Percentiles rank a stretch among this genome's conserved stretches.
phyloP scores from a whole-genome alignment of 345 rosid species.

The Dipteronia dyeriana region DNA sequence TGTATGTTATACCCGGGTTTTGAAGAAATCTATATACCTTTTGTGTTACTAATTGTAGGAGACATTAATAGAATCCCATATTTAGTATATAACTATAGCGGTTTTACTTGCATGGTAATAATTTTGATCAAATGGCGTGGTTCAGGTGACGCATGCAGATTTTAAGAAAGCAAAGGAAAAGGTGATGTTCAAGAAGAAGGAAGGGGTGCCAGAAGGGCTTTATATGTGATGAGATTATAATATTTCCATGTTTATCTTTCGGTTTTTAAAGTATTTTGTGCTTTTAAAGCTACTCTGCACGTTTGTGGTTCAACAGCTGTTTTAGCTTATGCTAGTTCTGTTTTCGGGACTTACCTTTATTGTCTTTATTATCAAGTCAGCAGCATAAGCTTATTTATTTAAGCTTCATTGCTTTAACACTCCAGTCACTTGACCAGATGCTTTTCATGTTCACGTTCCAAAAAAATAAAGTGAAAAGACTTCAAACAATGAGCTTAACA shows the following conservation, averaged over 20 bases:
- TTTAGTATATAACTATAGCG: background rate
- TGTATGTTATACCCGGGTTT: too few relatives aligned
- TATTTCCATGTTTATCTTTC: background rate
- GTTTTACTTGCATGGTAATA: background rate
- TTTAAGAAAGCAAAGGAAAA: conserved; percentile 96
- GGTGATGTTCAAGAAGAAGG: conserved; percentile 99
- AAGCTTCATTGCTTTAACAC: too few relatives aligned
- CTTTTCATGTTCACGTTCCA: too few relatives aligned
- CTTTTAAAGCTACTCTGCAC: background rate
- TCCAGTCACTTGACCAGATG: too few relatives aligned
- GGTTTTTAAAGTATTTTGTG: background rate
- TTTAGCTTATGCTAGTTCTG: too few relatives aligned
- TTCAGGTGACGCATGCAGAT: conserved; percentile 83
- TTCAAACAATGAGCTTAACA: too few relatives aligned
- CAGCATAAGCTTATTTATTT: too few relatives aligned
- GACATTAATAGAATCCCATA: background rate
- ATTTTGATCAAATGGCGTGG: conserved; percentile 3
- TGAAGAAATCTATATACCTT: too few relatives aligned
- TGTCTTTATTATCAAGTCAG: too few relatives aligned
- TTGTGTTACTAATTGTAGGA: background rate
- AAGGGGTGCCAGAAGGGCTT: conserved; percentile 99
- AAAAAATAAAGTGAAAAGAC: too few relatives aligned
- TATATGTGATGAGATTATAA: conserved; percentile 58
- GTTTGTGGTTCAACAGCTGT: background rate
- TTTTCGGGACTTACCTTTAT: too few relatives aligned